Base-by-base conservation (phyloP, 2,329 filamentous ascomycete species). In the Neofusicoccum parvum region DNA sequence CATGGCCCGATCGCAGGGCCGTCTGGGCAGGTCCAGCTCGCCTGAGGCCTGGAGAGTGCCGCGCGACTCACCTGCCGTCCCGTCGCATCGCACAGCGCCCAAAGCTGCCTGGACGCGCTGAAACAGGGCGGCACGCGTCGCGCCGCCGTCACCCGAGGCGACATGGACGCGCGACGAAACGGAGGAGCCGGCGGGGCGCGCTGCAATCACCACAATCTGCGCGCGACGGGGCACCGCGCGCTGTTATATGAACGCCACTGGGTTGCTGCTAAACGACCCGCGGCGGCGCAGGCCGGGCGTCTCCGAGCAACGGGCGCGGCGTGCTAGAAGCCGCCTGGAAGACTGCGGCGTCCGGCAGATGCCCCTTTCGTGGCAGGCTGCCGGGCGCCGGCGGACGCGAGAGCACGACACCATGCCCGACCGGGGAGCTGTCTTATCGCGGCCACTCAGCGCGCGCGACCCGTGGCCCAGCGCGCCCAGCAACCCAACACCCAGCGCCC, bases 361-460 rank as follows among this genome's bases (percentile, higher is more conserved):
- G 15, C 54, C 54, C 54, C 39, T 46, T 59, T 36, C 34, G 53
- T 43, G 34, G 53, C 20, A 41, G 53, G 12, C 39, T 27, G 53
- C 27, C 15, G 39, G 41, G 41, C n/a, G 34, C 1, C n/a, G 51
- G 34, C 36, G 51, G n/a, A 9, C 15, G 51, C 54, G 15, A 17
- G 39, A 34, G 15, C 15, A 17, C 41, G 41, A 49, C 56, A 39
- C 56, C 56, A 60, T 60, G 56, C 56, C 56, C 12, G 32, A 48
- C 56, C 34, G 43, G 56, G 56, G 56, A 36, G 32, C 32, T 60
- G 32, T 15, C 56, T 48, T 60, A 60, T 60, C 56, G 56, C 56
- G 43, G 10, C 56, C 56, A 60, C 43, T 60, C 56, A 60, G 56
- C 56, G 32, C 41, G 23, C 50, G 5, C 23, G 12, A 11, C 32